Evolutionary conservation across 495 filamentous ascomycete genomes (phyloP).

Genomic region (Symbiotaphrina buchneri): DNA sequence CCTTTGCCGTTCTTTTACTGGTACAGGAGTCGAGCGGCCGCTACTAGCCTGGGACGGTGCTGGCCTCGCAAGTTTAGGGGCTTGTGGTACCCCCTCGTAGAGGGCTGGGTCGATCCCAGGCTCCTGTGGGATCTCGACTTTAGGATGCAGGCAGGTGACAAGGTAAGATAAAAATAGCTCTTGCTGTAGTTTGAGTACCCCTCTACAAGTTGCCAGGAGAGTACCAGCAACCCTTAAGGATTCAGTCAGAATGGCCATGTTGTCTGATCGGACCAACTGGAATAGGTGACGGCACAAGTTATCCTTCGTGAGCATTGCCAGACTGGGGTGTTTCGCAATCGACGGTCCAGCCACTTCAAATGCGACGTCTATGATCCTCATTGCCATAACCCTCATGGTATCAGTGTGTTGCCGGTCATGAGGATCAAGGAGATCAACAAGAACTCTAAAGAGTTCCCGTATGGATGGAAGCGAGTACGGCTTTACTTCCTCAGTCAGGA

Average conservation of each 20-base stretch:
- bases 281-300: slow-evolving; percentile 88
- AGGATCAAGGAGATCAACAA: slow-evolving; percentile 88
- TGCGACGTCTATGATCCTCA: slow-evolving; percentile 93
- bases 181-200: slow-evolving; percentile 90
- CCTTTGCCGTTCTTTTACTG: slow-evolving; percentile 81
- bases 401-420: slow-evolving; percentile 84
- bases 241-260: slow-evolving; percentile 77
- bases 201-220: slow-evolving; percentile 69
- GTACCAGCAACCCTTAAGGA: slow-evolving; percentile 84
- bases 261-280: slow-evolving; percentile 90
- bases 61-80: slow-evolving; percentile 57
- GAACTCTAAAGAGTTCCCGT: slow-evolving; percentile 74
- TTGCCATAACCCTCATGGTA: slow-evolving; percentile 87
- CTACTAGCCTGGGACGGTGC: slow-evolving; percentile 56
- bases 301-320: slow-evolving; percentile 78
- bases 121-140: slow-evolving; percentile 78
- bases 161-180: slow-evolving; percentile 91
- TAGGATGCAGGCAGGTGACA: slow-evolving; percentile 79
- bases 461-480: slow-evolving; percentile 91
- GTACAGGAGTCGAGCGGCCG: slow-evolving; percentile 77
- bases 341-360: slow-evolving; percentile 91
- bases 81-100: slow-evolving; percentile 83
- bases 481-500: too few relatives aligned
- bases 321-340: slow-evolving; percentile 77
- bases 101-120: slow-evolving; percentile 74